These are phyloP conservation scores for Populus hybrid DNA, from an alignment of 441 rosid species.

Conservation along the genomic window DNA sequence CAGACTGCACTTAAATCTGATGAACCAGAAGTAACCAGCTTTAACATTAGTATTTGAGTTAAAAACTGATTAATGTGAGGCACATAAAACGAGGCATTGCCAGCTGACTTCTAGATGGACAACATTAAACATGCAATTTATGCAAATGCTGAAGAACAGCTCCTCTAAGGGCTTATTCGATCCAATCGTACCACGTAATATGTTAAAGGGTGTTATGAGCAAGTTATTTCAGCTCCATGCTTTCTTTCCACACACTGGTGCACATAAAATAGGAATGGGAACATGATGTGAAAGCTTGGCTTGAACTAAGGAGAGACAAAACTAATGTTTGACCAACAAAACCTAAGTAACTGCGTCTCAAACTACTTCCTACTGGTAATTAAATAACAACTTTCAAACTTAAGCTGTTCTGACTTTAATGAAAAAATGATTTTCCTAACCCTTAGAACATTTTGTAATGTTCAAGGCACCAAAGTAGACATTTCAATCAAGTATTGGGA, in stretches of 20 bases:
- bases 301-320: no score
- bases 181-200: background rate
- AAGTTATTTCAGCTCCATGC: slow-evolving; percentile 5
- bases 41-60: background rate
- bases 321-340: background rate
- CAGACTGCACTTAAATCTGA: background rate
- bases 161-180: background rate
- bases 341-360: background rate
- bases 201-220: background rate
- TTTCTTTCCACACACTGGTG: background rate
- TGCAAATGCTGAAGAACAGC: background rate
- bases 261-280: background rate
- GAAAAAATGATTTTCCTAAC: no score
- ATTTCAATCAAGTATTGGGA: background rate
- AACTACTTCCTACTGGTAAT: no score
- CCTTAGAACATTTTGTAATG: no score
- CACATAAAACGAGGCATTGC: background rate
- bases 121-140: background rate
- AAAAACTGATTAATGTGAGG: background rate
- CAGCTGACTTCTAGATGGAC: background rate
- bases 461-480: no score
- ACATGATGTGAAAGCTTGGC: background rate
- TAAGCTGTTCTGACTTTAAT: no score
- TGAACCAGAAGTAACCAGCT: background rate
- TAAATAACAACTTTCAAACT: no score